These are phyloP conservation scores for Urtica urens DNA, from an alignment of 306 rosid genomes.

Conservation along the genomic window DNA sequence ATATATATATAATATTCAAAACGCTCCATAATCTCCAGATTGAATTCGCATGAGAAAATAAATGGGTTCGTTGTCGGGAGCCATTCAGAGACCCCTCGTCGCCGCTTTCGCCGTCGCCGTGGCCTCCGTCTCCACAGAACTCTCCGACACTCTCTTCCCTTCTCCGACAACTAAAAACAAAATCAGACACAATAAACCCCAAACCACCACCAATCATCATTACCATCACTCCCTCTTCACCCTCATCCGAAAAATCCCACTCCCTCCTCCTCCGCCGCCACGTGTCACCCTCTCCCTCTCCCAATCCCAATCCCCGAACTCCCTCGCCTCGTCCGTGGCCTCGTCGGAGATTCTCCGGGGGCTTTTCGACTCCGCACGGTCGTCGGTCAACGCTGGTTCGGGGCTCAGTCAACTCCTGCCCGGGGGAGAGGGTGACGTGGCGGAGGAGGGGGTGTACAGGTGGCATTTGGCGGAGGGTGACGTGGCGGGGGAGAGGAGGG, in stretches of 20 bases:
- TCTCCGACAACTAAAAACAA: conserved; percentile 22
- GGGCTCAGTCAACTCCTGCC: conserved; percentile 31
- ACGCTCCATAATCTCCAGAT: too few species aligned
- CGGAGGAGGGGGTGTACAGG: conserved; percentile 56
- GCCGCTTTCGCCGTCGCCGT: conserved; percentile 78
- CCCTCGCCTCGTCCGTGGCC: conserved; percentile 26
- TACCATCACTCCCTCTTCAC: conserved; percentile 21
- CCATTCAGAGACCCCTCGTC: conserved; percentile 69
- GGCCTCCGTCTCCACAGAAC: conserved; percentile 64
- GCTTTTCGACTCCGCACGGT: conserved; percentile 56
- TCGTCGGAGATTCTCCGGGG: conserved; percentile 37
- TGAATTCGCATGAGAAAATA: too few species aligned
- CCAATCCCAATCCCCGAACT: conserved; percentile 20
- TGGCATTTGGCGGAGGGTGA: conserved; percentile 87
- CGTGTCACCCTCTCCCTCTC: conserved; percentile 36
- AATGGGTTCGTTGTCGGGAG: conserved; percentile 73
- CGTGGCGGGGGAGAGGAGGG: conserved; percentile 35
- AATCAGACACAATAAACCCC: too few species aligned
- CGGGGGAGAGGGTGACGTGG: conserved; percentile 12
- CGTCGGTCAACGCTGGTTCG: conserved; percentile 33
- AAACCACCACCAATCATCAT: too few species aligned
- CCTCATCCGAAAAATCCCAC: conserved; percentile 44
- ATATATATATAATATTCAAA: conserved; percentile 1
- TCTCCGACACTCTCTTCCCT: conserved; percentile 38
- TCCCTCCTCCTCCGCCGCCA: conserved; percentile 60